Conservation (phyloP, 2,329 filamentous ascomycete species). For the Sarocladium strictum region DNA sequence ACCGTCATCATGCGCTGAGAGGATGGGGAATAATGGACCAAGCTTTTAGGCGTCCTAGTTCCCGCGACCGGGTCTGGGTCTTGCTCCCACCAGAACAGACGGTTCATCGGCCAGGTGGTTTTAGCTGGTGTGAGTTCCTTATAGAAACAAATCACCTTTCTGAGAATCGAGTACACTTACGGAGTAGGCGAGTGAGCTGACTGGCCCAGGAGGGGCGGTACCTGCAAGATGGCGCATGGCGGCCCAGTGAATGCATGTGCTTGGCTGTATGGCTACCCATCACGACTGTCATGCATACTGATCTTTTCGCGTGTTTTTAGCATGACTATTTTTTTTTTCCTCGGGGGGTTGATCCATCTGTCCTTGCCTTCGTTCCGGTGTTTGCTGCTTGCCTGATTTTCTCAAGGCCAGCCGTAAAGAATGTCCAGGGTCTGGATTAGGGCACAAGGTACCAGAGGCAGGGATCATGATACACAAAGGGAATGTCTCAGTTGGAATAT, state of each 20-base stretch:
- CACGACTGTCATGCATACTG: not conserved
- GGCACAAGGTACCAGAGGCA: not conserved
- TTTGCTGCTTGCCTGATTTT: not conserved
- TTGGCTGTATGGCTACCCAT: constrained; percentile 4
- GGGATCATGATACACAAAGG: constrained; percentile 5
- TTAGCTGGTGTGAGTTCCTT: not conserved
- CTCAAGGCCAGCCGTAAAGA: not conserved
- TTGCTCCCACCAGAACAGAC: not conserved
- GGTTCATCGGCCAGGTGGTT: not conserved
- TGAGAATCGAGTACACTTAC: no score
- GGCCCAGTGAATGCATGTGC: constrained; percentile 5
- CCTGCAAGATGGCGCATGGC: constrained; percentile 9
- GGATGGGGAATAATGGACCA: not conserved
- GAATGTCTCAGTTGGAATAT: constrained; percentile 1
- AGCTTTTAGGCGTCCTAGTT: constrained; percentile 1
- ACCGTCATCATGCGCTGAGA: not conserved
- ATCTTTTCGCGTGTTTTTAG: not conserved
- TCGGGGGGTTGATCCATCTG: not conserved
- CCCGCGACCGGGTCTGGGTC: not conserved
- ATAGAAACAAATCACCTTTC: no score
- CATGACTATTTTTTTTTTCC: not conserved
- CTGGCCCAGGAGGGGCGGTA: not conserved
- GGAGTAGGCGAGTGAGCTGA: no score
- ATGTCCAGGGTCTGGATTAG: constrained; percentile 2
- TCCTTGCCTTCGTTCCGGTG: not conserved